Percentiles rank a stretch among this genome's conserved stretches.
phyloP scores from a whole-genome alignment of 164 flowering plant species.

The Tetracentron sinense region DNA sequence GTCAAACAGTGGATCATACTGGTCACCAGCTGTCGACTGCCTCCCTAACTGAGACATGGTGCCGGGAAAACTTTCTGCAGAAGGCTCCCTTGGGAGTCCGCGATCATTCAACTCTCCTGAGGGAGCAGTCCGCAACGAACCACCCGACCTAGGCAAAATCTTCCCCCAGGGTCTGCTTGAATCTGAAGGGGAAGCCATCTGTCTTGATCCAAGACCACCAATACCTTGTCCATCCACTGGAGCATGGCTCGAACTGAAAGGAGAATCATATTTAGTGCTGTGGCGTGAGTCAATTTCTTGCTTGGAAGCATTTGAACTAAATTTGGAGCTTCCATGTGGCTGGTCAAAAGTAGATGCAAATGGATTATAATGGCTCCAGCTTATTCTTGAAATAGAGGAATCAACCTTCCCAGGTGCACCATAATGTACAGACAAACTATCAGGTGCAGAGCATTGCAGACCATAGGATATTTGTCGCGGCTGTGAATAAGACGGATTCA shows the following conservation, averaged over 20 bases:
- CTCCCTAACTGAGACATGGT: conserved; percentile 4
- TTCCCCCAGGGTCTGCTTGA: conserved; percentile 33
- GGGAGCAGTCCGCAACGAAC: too few relatives aligned
- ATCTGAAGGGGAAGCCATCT: conserved; percentile 29
- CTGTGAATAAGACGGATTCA: conserved; percentile 25
- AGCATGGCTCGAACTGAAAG: conserved; percentile 28
- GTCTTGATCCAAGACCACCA: conserved; percentile 29
- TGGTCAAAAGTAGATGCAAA: conserved; percentile 71
- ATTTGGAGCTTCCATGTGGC: conserved; percentile 39
- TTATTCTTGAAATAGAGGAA: conserved; percentile 24
- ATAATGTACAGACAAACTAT: conserved; percentile 18
- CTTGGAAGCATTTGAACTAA: conserved; percentile 31
- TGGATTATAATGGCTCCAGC: conserved; percentile 70
- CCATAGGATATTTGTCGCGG: conserved; percentile 27
- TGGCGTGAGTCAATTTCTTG: conserved; percentile 45
- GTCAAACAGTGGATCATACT: conserved; percentile 88
- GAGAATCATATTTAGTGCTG: conserved; percentile 21
- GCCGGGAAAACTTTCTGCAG: conserved; percentile 13
- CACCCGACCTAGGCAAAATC: too few relatives aligned
- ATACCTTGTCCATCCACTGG: conserved; percentile 23
- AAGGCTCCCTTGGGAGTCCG: too few relatives aligned
- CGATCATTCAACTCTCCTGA: too few relatives aligned
- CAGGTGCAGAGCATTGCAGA: conserved; percentile 21
- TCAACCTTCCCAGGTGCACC: conserved; percentile 25
- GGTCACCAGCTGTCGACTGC: conserved; percentile 33